Conservation (phyloP, 2,329 filamentous ascomycete species). For the Diatrype stigma region DNA sequence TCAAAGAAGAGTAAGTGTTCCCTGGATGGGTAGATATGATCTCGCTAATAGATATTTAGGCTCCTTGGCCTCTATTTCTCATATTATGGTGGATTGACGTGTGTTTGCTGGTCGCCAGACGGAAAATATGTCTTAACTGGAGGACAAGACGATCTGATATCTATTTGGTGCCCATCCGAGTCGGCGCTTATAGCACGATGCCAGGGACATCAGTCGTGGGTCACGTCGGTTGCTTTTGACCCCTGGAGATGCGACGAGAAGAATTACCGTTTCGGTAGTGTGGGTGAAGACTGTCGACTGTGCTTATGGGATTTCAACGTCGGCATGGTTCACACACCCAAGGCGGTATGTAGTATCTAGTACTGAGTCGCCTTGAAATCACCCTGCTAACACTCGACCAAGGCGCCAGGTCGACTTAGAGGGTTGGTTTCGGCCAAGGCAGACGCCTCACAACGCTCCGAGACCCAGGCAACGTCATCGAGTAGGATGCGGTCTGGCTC, state of each 20-base stretch:
- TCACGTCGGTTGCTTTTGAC: conserved; percentile 89
- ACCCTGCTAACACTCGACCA: conserved; percentile 2
- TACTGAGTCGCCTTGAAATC: conserved; percentile 9
- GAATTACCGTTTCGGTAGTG: conserved; percentile 93
- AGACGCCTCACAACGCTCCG: conserved; percentile 46
- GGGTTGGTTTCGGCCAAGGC: background rate
- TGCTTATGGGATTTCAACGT: conserved; percentile 97
- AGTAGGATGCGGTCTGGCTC: conserved; percentile 69
- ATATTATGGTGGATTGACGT: conserved; percentile 90
- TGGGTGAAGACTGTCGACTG: conserved; percentile 87
- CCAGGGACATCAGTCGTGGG: conserved; percentile 94
- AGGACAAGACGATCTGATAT: conserved; percentile 92
- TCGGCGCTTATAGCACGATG: conserved; percentile 83
- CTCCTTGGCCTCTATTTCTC: conserved; percentile 83
- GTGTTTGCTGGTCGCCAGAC: conserved; percentile 96
- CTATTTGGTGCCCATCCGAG: conserved; percentile 89
- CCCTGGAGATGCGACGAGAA: conserved; percentile 95
- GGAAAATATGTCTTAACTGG: conserved; percentile 94
- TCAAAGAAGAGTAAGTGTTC: conserved; percentile 72
- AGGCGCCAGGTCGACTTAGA: background rate
- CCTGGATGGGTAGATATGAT: background rate
- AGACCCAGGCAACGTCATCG: conserved; percentile 55
- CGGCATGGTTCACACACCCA: conserved; percentile 90
- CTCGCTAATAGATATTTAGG: conserved; percentile 37
- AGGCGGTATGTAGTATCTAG: conserved; percentile 57